Evolutionary conservation across 768 basidiomycete species (phyloP).

Genomic region (Cyclocybe cylindracea): DNA sequence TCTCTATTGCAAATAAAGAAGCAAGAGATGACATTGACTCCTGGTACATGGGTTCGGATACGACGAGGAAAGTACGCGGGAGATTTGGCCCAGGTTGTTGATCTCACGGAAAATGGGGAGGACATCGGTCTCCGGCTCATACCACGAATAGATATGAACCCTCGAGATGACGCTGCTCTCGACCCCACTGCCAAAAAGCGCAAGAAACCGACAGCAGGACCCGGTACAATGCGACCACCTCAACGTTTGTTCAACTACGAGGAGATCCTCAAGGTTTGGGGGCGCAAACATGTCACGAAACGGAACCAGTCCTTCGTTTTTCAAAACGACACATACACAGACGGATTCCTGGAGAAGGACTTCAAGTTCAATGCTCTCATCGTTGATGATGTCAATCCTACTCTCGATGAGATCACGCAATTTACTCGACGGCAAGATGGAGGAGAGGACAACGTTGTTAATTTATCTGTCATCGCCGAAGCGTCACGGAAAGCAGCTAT

Average conservation of each 20-base stretch:
- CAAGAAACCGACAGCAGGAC: conserved; percentile 57
- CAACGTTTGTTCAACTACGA: conserved; percentile 94
- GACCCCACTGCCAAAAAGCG: conserved; percentile 69
- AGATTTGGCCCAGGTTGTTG: conserved; percentile 94
- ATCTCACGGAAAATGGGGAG: conserved; percentile 91
- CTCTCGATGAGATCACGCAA: conserved; percentile 92
- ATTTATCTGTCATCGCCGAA: conserved; percentile 90
- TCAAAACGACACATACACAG: conserved; percentile 89
- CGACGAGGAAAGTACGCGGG: conserved; percentile 92
- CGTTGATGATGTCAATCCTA: conserved; percentile 90
- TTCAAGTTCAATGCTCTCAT: conserved; percentile 78
- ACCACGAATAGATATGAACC: conserved; percentile 96
- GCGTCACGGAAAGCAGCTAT: conserved; percentile 91
- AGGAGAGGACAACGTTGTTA: conserved; percentile 69
- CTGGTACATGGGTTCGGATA: conserved; percentile 94
- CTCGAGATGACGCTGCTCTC: conserved; percentile 70
- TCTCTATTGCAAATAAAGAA: conserved; percentile 95
- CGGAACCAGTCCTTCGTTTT: conserved; percentile 81
- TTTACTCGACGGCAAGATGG: conserved; percentile 81
- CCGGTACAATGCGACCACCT: conserved; percentile 76
- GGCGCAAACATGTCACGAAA: conserved; percentile 73
- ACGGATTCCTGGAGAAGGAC: conserved; percentile 97
- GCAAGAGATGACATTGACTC: conserved; percentile 80
- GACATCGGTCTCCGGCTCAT: conserved; percentile 92
- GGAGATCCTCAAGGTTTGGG: conserved; percentile 86